Evolutionary conservation across 495 filamentous ascomycete species (phyloP).

Genomic region (Lepidopterella palustris): DNA sequence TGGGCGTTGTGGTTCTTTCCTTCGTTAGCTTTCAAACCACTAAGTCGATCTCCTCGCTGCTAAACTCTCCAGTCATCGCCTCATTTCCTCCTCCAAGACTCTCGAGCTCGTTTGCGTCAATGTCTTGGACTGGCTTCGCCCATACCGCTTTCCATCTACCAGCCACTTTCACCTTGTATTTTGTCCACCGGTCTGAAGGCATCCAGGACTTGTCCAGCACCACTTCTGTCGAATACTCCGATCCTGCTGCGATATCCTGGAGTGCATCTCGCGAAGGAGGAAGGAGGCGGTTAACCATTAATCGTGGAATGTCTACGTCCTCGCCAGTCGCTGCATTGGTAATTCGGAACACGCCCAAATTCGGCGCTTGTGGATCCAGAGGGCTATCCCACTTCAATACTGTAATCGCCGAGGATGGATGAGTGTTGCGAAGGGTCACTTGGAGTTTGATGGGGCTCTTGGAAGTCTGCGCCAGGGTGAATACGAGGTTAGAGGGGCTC

Average conservation of each 20-base stretch:
- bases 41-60: conserved; percentile 4
- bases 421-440: conserved; percentile 20
- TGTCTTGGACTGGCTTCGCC: conserved; percentile 14
- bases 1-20: no score
- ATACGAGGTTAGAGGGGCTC: conserved; percentile 11
- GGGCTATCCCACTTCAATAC: conserved; percentile 26
- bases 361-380: conserved; percentile 16
- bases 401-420: conserved; percentile 15
- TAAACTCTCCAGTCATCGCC: conserved; percentile 4
- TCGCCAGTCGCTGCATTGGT: conserved; percentile 9
- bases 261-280: conserved; percentile 18
- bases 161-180: conserved; percentile 15
- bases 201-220: conserved; percentile 21
- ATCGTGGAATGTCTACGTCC: conserved; percentile 4
- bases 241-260: conserved; percentile 11
- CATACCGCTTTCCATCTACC: conserved; percentile 18
- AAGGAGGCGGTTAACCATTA: conserved; percentile 21
- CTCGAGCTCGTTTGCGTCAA: conserved; percentile 15
- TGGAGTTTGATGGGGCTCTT: conserved; percentile 12
- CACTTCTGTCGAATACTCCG: conserved; percentile 17
- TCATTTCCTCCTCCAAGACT: neutral
- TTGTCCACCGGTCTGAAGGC: conserved; percentile 6
- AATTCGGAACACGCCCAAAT: conserved; percentile 19
- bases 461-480: conserved; percentile 24
- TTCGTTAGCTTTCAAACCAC: no score